These are phyloP conservation scores for Protomyces macrosporus DNA, from an alignment of 1,139 yeast species.

Conservation along the genomic window DNA sequence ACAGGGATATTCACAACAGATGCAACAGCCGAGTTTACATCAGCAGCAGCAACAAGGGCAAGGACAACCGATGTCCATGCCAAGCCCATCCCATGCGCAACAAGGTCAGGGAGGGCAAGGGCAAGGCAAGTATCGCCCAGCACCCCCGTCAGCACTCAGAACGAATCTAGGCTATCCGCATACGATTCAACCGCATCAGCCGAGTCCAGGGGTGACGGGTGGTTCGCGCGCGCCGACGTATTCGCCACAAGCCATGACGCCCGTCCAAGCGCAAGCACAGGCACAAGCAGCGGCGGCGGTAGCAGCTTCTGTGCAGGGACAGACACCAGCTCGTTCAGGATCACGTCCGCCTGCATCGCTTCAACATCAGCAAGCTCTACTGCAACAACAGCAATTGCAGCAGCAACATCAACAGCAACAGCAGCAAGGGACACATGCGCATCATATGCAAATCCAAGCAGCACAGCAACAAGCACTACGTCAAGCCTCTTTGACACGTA, in stretches of 20 bases:
- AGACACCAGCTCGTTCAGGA: not conserved
- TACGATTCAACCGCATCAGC: not conserved
- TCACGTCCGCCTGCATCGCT: not conserved
- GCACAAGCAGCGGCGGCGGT: not conserved
- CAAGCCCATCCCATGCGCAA: too few relatives aligned
- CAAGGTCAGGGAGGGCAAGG: too few relatives aligned
- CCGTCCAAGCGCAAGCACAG: not conserved
- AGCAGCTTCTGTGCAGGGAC: not conserved
- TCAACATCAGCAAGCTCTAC: not conserved
- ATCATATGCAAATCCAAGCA: constrained; percentile 1
- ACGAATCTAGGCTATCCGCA: not conserved
- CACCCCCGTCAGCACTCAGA: not conserved
- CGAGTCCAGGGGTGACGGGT: not conserved
- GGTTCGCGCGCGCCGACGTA: not conserved
- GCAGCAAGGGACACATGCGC: not conserved
- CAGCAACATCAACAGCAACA: constrained; percentile 7
- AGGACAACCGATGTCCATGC: too few relatives aligned
- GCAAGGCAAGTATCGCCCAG: not conserved
- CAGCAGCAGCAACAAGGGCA: not conserved
- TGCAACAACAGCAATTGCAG: not conserved
- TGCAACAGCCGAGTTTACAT: too few relatives aligned
- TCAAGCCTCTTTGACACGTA: constrained; percentile 14
- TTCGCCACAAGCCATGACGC: not conserved
- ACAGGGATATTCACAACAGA: not conserved
- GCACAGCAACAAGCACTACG: constrained; percentile 26